Evolutionary conservation across 257 asterid species (phyloP).

Genomic region (Lithospermum erythrorhizon): DNA sequence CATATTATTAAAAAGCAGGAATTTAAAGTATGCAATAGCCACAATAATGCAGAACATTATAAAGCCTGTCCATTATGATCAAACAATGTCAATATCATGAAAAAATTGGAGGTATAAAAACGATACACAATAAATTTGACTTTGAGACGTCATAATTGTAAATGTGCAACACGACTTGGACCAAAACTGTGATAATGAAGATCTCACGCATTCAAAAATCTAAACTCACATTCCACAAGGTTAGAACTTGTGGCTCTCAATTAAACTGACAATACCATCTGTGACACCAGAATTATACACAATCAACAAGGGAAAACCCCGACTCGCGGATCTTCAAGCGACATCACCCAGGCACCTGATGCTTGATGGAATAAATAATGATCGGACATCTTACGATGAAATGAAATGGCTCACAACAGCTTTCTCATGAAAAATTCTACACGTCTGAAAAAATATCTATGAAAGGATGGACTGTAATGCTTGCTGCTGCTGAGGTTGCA

Average conservation of each 20-base stretch:
- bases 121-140: conserved; percentile 12
- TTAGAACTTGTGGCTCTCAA: conserved; percentile 15
- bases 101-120: conserved; percentile 10
- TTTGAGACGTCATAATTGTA: conserved; percentile 13
- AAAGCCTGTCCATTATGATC: neutral
- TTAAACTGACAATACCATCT: conserved; percentile 12
- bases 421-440: neutral
- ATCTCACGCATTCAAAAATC: conserved; percentile 14
- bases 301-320: conserved; percentile 18
- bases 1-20: no score
- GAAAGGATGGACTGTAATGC: conserved; percentile 70
- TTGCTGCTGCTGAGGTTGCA: conserved; percentile 85
- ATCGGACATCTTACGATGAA: neutral
- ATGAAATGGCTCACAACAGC: neutral
- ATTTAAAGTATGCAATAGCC: neutral
- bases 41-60: neutral
- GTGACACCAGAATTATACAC: conserved; percentile 31
- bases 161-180: conserved; percentile 17
- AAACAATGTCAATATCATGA: neutral
- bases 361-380: neutral
- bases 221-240: conserved; percentile 13
- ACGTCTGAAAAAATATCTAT: conserved; percentile 9
- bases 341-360: neutral
- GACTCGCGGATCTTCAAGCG: conserved; percentile 23
- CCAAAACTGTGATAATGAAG: conserved; percentile 41